A percentile compares a stretch with the other conserved stretches of the same genome.
These are phyloP conservation scores for Onygenales sp. DNA, from an alignment of 2,329 filamentous ascomycete species.

Conservation along the genomic window DNA sequence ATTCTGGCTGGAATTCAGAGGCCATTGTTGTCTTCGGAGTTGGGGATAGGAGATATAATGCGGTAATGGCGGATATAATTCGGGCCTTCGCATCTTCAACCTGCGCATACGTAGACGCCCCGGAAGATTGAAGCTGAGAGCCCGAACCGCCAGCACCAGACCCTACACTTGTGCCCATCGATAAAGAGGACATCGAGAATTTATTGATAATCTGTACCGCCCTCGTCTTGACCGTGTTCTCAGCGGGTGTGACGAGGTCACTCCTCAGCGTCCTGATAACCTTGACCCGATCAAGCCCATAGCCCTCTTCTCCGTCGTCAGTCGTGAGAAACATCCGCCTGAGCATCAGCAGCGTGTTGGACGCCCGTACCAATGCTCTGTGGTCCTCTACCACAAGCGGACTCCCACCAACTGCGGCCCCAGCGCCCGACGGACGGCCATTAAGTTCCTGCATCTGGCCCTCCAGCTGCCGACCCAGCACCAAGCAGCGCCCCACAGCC, in stretches of 20 bases:
- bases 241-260: conserved; percentile 60
- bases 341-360: conserved; percentile 67
- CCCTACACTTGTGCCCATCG: conserved; percentile 13
- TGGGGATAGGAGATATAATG: conserved; percentile 75
- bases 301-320: conserved; percentile 63
- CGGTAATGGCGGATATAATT: conserved; percentile 62
- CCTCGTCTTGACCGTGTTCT: conserved; percentile 61
- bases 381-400: conserved; percentile 51
- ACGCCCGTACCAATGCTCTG: conserved; percentile 68
- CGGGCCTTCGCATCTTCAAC: conserved; percentile 66
- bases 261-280: conserved; percentile 62
- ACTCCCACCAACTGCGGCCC: conserved; percentile 25
- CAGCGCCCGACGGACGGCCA: conserved; percentile 24
- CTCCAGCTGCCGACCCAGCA: conserved; percentile 76
- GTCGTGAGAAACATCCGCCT: conserved; percentile 61
- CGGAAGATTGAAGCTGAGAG: conserved; percentile 18
- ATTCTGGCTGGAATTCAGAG: conserved; percentile 51
- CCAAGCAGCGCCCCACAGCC: conserved; percentile 67
- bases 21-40: conserved; percentile 41
- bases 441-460: conserved; percentile 68
- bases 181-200: conserved; percentile 61
- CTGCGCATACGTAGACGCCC: conserved; percentile 45
- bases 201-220: conserved; percentile 74
- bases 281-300: conserved; percentile 64
- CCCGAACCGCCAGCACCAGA: conserved; percentile 8